phyloP scores from a whole-genome alignment of 2,329 filamentous ascomycete species.

The Xylaria sp. region DNA sequence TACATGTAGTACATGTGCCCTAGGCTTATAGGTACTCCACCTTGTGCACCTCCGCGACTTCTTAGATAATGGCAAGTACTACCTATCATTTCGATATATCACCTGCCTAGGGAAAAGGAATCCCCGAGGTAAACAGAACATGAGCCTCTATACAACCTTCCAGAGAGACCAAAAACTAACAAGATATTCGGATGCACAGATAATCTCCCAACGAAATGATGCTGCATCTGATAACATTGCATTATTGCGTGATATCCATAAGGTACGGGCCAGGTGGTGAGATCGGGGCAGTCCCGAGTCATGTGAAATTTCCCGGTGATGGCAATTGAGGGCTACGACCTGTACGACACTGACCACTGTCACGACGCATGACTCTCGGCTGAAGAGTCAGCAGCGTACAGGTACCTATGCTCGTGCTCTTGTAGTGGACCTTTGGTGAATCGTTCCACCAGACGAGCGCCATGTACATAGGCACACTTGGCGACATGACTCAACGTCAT shows the following conservation, averaged over 20 bases:
- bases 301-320: conserved; percentile 17
- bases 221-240: conserved; percentile 20
- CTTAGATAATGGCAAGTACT: no score
- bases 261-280: conserved; percentile 5
- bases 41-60: no score
- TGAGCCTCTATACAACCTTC: no score
- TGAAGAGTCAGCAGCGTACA: not conserved
- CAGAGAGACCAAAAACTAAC: no score
- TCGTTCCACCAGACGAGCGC: not conserved
- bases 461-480: not conserved
- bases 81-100: no score
- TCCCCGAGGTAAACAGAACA: no score
- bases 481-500: conserved; percentile 36
- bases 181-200: not conserved
- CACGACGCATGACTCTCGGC: conserved; percentile 30
- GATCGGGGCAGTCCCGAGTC: conserved; percentile 17
- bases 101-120: no score
- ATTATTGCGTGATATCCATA: conserved; percentile 13
- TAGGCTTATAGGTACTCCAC: not conserved
- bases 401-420: not conserved
- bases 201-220: not conserved
- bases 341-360: not conserved
- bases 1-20: no score
- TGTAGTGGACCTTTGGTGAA: not conserved
- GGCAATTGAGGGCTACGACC: conserved; percentile 18